Base-by-base conservation (phyloP, 1,139 yeast genomes). In the Geotrichum armillariae region DNA sequence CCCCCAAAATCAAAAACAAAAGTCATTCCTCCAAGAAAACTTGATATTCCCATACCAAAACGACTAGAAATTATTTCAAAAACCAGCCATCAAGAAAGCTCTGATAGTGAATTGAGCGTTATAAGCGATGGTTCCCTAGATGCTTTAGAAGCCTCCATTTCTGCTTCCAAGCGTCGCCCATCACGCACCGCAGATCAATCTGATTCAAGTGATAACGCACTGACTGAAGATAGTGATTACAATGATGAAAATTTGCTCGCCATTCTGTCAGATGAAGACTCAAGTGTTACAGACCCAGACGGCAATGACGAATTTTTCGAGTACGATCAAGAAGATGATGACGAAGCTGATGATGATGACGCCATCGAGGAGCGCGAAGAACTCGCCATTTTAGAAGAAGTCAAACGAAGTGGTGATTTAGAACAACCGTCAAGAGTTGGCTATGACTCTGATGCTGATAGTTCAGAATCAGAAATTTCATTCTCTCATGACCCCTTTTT, bases 341-440 rank as follows among this genome's bases (percentile, higher is more conserved):
- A 48, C 23, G 49, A 46, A 34, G 49, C 49, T 22, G 49, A 46
- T 22, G 47, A 48, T 23, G 51, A 48, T 22, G 36, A 48, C 23
- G 46, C 47, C 21, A 38, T 48, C 18, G 51, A 48, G 20, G 47
- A 48, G 25, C 65, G 63, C 22, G 74, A 70, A 52, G 74, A 69
- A 47, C 63, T 59, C 37, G 70, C 69, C 21, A 67, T 70, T 46
- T 61, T 65, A 11, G 63, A 65, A 38, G 73, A 70, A 41, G 55
- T 65, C 22, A 56, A 61, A 23, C 53, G 57, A 8, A 54, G 54
- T 21, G 60, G 59, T 40, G 64, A 61, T 23, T 37, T 60, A 11
- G 57, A 58, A 43, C 53, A 56, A 41, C 56, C 56, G 23, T 50
- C 53, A 7, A 52, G 55, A 7, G 51, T 55, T 21, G 49, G 53